Evolutionary conservation across 2,329 filamentous ascomycete species (phyloP), one percentile per base, ranked within the genome.

Genomic region (Chaetomium sp.): DNA sequence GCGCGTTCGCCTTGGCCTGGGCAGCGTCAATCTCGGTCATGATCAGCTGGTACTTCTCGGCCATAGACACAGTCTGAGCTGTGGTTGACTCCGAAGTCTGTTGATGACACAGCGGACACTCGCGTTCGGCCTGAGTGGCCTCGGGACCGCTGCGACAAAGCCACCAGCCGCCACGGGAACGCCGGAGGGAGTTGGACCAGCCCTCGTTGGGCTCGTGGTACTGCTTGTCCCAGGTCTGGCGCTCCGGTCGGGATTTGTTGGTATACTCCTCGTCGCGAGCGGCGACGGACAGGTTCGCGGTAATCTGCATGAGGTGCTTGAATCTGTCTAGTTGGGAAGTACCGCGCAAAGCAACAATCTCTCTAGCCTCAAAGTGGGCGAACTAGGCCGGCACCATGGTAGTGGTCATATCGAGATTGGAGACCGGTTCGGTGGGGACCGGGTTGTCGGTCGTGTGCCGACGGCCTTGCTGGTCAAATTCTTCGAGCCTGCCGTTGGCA

Each of bases 131-230:
- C 9, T 8, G 8, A 5, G 59, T 34, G 2, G 61, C 59, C 1
- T 56, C 58, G 4, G 47, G 48, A 6, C 53, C 59, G 33, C 41
- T 53, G 38, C 61, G 61, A 38, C 61, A 63, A 3, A 32, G 32
- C 61, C 61, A 63, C 60, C 60, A 63, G 0, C 61, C 61, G 4
- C 61, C 61, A 1, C 19, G 10, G 6, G 19, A 12, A 32, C 54
- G 58, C 43, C 53, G 56, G 6, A 45, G 32, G 1, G 11, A 2
- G 9, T 37, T 53, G 7, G 58, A 54, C 61, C 61, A 62, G 38
- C 8, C 44, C 0, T 8, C 33, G 19, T 56, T 6, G 6, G 55
- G 54, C 3, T 60, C 49, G 40, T 63, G 61, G 37, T 51, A 57
- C 1, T 62, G 19, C 41, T 59, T 59, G 37, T 33, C 12, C 52